Base-by-base conservation (phyloP, 352 stramenopile species). In the Pythium rhizo-oryzae region DNA sequence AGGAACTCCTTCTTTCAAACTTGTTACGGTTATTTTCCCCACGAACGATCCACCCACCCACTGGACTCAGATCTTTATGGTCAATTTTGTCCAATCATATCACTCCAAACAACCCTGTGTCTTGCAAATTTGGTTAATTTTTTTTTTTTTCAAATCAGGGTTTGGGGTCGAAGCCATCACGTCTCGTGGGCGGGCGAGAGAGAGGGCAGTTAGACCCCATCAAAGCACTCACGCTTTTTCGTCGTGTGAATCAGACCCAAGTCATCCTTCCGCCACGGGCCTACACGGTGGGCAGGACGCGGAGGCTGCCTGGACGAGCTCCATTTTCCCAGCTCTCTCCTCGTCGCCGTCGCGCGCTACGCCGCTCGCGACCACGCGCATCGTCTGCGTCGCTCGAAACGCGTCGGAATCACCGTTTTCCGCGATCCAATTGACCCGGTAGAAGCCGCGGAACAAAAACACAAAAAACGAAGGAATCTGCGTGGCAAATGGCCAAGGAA, bases 401-500 rank as follows among this genome's bases (percentile, higher is more conserved):
- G 12, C n/a, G 1, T 6, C 30, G 18, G 35, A 65, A 57, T 65
- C 46, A 19, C n/a, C 16, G 23, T 21, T 49, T 65, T 33, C 16
- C 28, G 59, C 28, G 16, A 9, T 5, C 8, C 16, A 46, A 65
- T 66, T n/a, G 41, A 50, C 65, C 16, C 21, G 12, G 23, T 33
- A 65, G 18, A 39, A 9, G 12, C 55, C 19, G 43, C 53, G 44
- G 43, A 24, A 8, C 24, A n/a, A n/a, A n/a, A n/a, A n/a, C n/a
- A 24, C 2, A 33, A 33, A 33, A 33, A 33, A 33, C 28, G 28
- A 33, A 33, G 28, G 28, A 33, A 33, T 2, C 33, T 15, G 35
- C 35, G 35, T 15, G 4, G 6, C 8, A 11, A 39, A 96, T 96
- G 88, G 92, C 84, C 16, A 93, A 93, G 76, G 85, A 96, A 77